These are phyloP conservation scores for Pseudomicrostroma phylloplanum DNA, from an alignment of 1,284 basidiomycete genomes.

Conservation along the genomic window DNA sequence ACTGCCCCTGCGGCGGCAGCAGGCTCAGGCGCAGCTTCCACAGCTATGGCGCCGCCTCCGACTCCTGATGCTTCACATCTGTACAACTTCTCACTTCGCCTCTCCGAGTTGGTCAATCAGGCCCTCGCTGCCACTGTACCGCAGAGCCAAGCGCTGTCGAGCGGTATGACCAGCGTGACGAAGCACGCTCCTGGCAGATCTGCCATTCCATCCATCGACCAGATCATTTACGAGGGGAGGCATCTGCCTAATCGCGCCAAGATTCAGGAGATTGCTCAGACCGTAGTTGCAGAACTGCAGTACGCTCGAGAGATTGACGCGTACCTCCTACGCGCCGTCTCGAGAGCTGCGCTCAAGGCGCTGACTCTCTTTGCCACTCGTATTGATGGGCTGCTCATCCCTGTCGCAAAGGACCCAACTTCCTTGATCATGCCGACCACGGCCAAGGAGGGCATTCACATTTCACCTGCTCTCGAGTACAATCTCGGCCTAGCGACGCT, in stretches of 20 bases:
- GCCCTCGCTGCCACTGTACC: conserved; percentile 20
- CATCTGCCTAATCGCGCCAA: conserved; percentile 36
- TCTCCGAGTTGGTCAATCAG: conserved; percentile 48
- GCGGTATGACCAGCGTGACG: conserved; percentile 2
- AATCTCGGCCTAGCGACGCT: conserved; percentile 45
- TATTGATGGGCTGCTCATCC: conserved; percentile 44
- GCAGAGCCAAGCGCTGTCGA: not conserved
- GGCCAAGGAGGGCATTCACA: conserved; percentile 29
- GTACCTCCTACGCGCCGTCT: conserved; percentile 46
- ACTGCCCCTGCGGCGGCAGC: not conserved
- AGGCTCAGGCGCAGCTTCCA: conserved; percentile 2
- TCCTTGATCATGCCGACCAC: conserved; percentile 35
- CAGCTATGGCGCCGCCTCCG: not conserved
- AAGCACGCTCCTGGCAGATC: conserved; percentile 4
- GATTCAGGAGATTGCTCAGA: conserved; percentile 40
- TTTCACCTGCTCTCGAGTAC: conserved; percentile 44
- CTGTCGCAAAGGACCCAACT: conserved; percentile 29
- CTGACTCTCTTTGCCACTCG: conserved; percentile 46
- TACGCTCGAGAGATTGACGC: conserved; percentile 39
- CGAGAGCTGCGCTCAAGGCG: conserved; percentile 44
- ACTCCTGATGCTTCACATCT: conserved; percentile 40
- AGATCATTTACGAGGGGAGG: conserved; percentile 38
- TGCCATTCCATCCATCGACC: conserved; percentile 26
- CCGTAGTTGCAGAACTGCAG: conserved; percentile 40
- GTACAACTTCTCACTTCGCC: conserved; percentile 39